Evolutionary conservation across 2,329 filamentous ascomycete genomes (phyloP), one percentile per base, ranked within the genome.

Genomic region (Fusarium sp.): DNA sequence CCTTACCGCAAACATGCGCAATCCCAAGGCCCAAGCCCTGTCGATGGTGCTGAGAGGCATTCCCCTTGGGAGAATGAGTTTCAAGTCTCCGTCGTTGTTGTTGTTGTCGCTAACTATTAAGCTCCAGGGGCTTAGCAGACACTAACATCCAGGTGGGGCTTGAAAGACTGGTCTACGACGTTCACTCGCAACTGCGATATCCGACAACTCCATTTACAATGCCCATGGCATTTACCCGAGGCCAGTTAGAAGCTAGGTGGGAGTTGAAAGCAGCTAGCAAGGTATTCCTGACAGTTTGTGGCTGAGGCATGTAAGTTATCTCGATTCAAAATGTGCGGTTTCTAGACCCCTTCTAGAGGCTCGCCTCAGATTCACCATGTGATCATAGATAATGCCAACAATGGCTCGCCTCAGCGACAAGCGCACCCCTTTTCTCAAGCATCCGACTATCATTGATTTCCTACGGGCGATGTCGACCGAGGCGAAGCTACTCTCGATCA

Each of bases 41-140:
- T 35, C 12, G n/a, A 21, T 21, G 2, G 15, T 18, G 25, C 18
- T n/a, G 23, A 28, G 25, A 28, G 23, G 32, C 60, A 28, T 44
- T 6, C 18, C 35, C 19, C 35, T 43, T 30, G 28, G 32, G 37
- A 32, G 12, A 43, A 30, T 33, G 15, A 12, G 28, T 47, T 62
- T 61, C 56, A 68, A 54, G n/a, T 49, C 53, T 23, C 35, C 43
- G 18, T 21, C 35, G 28, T 47, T 19, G 30, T 42, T 15, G 25
- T 35, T 21, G 25, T 42, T 23, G 30, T 38, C 23, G 32, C 46
- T 43, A 13, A 32, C 16, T 32, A 53, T 50, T 21, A 38, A 38
- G 44, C 44, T 66, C n/a, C 18, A 28, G 64, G 19, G 67, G 67
- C 66, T 65, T 40, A 69, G 59, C 56, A 61, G 28, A 21, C 23